Base-by-base conservation (phyloP, 176 grass and related monocot species). In the Cenchrus americanus region DNA sequence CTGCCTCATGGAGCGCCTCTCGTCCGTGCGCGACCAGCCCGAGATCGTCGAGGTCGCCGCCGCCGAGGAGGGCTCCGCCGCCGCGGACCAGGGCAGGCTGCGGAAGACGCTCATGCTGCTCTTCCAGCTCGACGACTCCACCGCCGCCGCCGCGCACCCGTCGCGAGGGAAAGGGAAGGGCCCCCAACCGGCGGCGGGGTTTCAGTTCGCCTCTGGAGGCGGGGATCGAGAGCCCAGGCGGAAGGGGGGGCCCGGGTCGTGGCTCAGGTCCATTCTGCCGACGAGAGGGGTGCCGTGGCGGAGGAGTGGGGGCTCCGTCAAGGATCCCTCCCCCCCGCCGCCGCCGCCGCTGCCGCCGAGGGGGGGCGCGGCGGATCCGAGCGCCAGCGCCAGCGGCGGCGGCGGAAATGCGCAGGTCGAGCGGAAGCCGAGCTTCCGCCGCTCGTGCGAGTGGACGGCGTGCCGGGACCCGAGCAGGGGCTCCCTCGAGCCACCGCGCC, bases 1-100 rank as follows among this genome's bases (percentile, higher is more conserved):
- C 81, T 99, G 93, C 84, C 91, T 99, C 80, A 83, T 87, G 52
- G 93, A 99, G 80, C 92, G 96, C 87, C 87, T 99, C 40, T 92
- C 96, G 46, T 89, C 86, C 69, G 91, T 99, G 69, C 21, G 80
- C 49, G 66, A 87, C 85, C 62, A 68, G 68, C 60, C 82, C 69
- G 71, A 99, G 89, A 99, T 99, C 72, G 81, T 92, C 69, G 96
- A 99, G 83, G 60, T 92, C 43, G 42, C 32, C 44, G 13, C 80
- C 12, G 60, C 57, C 48, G 10, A 19, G 26, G 10, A 19, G 26
- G 9, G 40, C 34, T 5, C 66, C 69, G 75, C 64, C 50, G 77
- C 75, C 48, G 47, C 47, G 24, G 71, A 68, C 79, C 47, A 64
- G 47, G 54, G 87, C 82, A 94, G 76, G 76, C 79, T 83, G 62